phyloP scores from a whole-genome alignment of 805 yeast species.

The Citeromyces matritensis region DNA sequence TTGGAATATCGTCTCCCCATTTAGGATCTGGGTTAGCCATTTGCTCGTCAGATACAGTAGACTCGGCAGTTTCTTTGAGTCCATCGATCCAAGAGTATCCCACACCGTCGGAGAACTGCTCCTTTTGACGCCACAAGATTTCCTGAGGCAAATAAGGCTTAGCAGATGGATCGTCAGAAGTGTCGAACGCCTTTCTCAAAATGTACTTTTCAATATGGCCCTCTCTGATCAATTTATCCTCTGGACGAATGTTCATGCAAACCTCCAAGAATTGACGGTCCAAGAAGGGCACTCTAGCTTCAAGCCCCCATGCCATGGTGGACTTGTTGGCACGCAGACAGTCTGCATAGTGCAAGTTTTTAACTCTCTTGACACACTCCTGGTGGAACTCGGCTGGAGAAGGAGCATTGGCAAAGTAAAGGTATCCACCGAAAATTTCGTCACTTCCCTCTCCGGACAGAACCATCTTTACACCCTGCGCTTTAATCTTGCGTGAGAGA shows the following conservation, averaged over 20 bases:
- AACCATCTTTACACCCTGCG: constrained; percentile 99
- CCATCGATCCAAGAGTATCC: constrained; percentile 99
- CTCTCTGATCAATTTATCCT: constrained; percentile 71
- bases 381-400: constrained; percentile 83
- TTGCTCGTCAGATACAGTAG: constrained; percentile 76
- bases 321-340: constrained; percentile 98
- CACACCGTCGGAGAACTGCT: constrained; percentile 98
- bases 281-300: constrained; percentile 98
- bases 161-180: constrained; percentile 61
- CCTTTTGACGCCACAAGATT: constrained; percentile 99
- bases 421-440: constrained; percentile 97
- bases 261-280: constrained; percentile 86
- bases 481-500: constrained; percentile 91
- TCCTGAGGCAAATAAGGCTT: constrained; percentile 91
- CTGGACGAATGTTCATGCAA: constrained; percentile 90
- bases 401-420: constrained; percentile 96
- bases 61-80: constrained; percentile 89
- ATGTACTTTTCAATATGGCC: constrained; percentile 91
- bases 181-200: constrained; percentile 95
- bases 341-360: constrained; percentile 94
- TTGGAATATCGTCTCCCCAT: constrained; percentile 93
- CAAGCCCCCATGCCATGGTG: constrained; percentile 99
- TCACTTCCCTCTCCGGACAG: constrained; percentile 98
- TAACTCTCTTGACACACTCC: constrained; percentile 91
- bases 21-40: constrained; percentile 82